phyloP scores from a whole-genome alignment of 1,139 yeast genomes.

The Yamadazyma triangularis region DNA sequence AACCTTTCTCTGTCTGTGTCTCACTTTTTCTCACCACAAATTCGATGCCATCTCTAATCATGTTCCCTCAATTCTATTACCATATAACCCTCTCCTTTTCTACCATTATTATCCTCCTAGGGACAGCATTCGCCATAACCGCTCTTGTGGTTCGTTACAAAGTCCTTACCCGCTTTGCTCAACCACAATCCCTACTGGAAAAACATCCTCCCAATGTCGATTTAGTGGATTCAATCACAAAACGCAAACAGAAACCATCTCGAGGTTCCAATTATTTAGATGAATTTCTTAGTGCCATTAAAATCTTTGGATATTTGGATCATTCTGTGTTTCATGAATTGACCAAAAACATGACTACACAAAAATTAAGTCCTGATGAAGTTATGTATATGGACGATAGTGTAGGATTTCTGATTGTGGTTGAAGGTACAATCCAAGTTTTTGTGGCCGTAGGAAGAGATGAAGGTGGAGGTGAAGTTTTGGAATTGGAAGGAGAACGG shows the following conservation, averaged over 20 bases:
- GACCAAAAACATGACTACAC: conserved; percentile 89
- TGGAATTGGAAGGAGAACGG: conserved; percentile 45
- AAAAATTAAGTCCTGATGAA: conserved; percentile 75
- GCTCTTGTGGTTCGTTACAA: conserved; percentile 31
- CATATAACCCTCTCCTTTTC: too few species aligned
- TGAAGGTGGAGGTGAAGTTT: conserved; percentile 37
- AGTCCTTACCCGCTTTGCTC: conserved; percentile 29
- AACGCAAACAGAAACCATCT: too few species aligned
- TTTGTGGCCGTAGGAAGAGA: conserved; percentile 51
- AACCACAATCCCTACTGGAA: conserved; percentile 19
- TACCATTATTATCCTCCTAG: too few species aligned
- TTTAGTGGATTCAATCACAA: conserved; percentile 27
- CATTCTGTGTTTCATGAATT: conserved; percentile 87
- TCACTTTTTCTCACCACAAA: too few species aligned
- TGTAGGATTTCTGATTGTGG: conserved; percentile 88
- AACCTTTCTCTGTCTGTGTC: too few species aligned
- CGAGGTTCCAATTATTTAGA: conserved; percentile 66
- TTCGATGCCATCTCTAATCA: too few species aligned
- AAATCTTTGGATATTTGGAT: conserved; percentile 90
- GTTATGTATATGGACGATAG: conserved; percentile 66
- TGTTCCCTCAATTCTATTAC: too few species aligned
- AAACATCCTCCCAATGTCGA: conserved; percentile 16
- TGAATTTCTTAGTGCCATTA: conserved; percentile 85
- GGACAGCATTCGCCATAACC: too few species aligned
- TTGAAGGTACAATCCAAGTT: conserved; percentile 84